Percentiles rank a stretch among this genome's conserved stretches.
Conservation (phyloP, 345 rosid genomes). For the Trapa bicornis region DNA sequence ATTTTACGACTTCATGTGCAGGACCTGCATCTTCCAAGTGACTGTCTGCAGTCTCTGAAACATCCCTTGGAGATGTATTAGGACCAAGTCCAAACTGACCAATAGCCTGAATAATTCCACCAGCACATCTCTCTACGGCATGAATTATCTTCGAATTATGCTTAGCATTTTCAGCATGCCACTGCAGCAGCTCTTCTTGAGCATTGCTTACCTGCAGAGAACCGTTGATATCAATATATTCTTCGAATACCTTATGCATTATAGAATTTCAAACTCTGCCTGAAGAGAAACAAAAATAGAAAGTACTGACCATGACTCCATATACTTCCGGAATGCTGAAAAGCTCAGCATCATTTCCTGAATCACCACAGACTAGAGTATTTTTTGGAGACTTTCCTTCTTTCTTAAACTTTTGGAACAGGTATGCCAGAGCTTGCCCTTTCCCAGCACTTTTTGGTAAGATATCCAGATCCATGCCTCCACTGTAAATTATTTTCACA, state of each 20-base stretch:
- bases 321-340: slow-evolving; percentile 81
- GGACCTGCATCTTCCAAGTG: slow-evolving; percentile 30
- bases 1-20: slow-evolving; percentile 48
- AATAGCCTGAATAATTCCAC: slow-evolving; percentile 83
- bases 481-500: slow-evolving; percentile 87
- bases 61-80: slow-evolving; percentile 75
- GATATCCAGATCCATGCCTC: slow-evolving; percentile 90
- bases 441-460: slow-evolving; percentile 96
- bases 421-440: slow-evolving; percentile 94
- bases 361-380: slow-evolving; percentile 95
- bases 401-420: slow-evolving; percentile 55
- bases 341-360: slow-evolving; percentile 96
- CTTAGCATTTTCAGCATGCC: slow-evolving; percentile 86
- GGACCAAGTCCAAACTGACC: slow-evolving; percentile 89
- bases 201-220: slow-evolving; percentile 77
- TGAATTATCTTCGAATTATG: slow-evolving; percentile 67
- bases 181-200: slow-evolving; percentile 89
- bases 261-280: not conserved
- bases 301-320: slow-evolving; percentile 78
- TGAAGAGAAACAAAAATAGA: not conserved
- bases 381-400: slow-evolving; percentile 64
- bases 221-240: not conserved
- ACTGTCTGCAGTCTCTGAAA: slow-evolving; percentile 28
- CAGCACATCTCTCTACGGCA: slow-evolving; percentile 81
- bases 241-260: not conserved